These are phyloP conservation scores for Macaranga tanarius DNA, from an alignment of 441 rosid genomes.

Conservation along the genomic window DNA sequence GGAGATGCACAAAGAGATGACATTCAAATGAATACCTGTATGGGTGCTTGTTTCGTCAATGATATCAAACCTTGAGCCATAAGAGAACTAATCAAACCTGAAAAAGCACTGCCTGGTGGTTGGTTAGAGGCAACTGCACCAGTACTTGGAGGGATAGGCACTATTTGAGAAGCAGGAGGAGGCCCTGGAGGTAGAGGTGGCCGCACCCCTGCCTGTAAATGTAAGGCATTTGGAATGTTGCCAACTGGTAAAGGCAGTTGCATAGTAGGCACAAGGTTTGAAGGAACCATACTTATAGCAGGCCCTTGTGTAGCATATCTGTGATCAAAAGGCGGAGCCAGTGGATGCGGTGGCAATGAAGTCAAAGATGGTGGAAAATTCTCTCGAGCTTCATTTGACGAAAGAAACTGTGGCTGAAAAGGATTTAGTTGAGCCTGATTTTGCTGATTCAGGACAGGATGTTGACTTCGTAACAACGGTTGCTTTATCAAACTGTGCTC, in stretches of 20 bases:
- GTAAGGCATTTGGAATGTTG: slow-evolving; percentile 40
- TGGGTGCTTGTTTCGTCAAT: slow-evolving; percentile 51
- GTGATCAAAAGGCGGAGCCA: slow-evolving; percentile 39
- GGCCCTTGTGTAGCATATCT: slow-evolving; percentile 52
- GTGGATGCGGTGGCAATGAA: slow-evolving; percentile 44
- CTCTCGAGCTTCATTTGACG: slow-evolving; percentile 43
- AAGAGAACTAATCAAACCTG: slow-evolving; percentile 83
- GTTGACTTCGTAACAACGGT: slow-evolving; percentile 42
- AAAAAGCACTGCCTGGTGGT: slow-evolving; percentile 54
- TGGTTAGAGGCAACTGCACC: slow-evolving; percentile 46
- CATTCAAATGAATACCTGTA: slow-evolving; percentile 57
- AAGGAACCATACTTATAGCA: slow-evolving; percentile 31
- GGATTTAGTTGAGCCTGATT: slow-evolving; percentile 44
- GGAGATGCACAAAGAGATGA: slow-evolving; percentile 13
- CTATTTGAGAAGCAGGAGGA: slow-evolving; percentile 47
- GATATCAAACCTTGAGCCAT: slow-evolving; percentile 94
- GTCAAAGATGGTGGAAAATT: slow-evolving; percentile 40
- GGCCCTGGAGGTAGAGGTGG: slow-evolving; percentile 67
- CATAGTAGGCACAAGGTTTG: slow-evolving; percentile 31
- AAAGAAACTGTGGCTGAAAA: slow-evolving; percentile 45
- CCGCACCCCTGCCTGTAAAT: slow-evolving; percentile 39
- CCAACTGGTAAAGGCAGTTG: slow-evolving; percentile 48
- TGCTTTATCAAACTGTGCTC: slow-evolving; percentile 34
- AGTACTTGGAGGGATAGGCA: slow-evolving; percentile 47
- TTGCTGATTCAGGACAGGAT: slow-evolving; percentile 45